phyloP scores from a whole-genome alignment of 169 alveolate genomes.

The Cryptosporidium sp. region DNA sequence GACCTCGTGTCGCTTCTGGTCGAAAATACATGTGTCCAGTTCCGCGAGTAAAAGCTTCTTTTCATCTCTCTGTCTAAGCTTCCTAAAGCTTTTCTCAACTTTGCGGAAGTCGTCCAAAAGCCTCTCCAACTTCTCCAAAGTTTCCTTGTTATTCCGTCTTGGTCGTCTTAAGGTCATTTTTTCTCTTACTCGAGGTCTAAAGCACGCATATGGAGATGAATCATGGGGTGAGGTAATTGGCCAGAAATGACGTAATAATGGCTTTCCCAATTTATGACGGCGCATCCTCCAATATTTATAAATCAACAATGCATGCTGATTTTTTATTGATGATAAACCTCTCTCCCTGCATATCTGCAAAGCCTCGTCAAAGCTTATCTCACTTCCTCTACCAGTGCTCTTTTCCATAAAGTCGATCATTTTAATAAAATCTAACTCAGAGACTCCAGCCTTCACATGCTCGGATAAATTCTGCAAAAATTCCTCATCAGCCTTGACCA shows the following conservation, averaged over 20 bases:
- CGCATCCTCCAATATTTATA: slow-evolving; percentile 83
- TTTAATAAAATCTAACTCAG: slow-evolving; percentile 56
- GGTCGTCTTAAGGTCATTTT: slow-evolving; percentile 88
- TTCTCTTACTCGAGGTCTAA: slow-evolving; percentile 87
- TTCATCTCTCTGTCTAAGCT: slow-evolving; percentile 88
- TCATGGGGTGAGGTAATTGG: slow-evolving; percentile 85
- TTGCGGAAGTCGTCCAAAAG: slow-evolving; percentile 85
- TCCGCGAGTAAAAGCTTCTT: slow-evolving; percentile 85
- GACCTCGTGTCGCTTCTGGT: slow-evolving; percentile 85
- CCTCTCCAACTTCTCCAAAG: slow-evolving; percentile 81
- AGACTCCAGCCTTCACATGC: slow-evolving; percentile 17
- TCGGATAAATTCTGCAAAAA: slow-evolving; percentile 80
- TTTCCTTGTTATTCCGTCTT: slow-evolving; percentile 84
- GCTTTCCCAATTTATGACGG: slow-evolving; percentile 84
- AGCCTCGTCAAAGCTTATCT: slow-evolving; percentile 74
- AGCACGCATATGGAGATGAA: slow-evolving; percentile 85
- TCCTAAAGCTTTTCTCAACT: slow-evolving; percentile 83
- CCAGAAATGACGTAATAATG: slow-evolving; percentile 87
- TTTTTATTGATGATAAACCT: slow-evolving; percentile 62
- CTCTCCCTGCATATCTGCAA: slow-evolving; percentile 78
- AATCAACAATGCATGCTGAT: slow-evolving; percentile 71
- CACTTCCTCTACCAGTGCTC: slow-evolving; percentile 63
- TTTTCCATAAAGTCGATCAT: slow-evolving; percentile 67
- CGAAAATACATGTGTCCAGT: slow-evolving; percentile 83
- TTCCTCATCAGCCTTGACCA: slow-evolving; percentile 82